A percentile compares a stretch with the other conserved stretches of the same genome.
Evolutionary conservation across 2,329 filamentous ascomycete species (phyloP).

Genomic region (Endocalyx cinctus): DNA sequence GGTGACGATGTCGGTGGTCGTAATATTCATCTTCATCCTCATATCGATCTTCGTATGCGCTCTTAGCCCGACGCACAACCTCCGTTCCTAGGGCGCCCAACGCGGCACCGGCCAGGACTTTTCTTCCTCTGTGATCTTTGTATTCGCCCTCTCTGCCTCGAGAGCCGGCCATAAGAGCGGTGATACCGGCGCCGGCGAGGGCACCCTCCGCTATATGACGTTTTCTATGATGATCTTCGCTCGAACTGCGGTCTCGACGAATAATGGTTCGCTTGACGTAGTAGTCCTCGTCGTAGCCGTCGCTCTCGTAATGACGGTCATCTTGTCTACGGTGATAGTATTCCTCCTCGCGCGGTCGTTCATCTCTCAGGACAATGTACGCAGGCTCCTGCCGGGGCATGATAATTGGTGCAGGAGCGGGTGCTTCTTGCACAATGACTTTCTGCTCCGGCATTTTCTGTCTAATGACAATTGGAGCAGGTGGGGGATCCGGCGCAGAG

Average conservation of each 20-base stretch:
- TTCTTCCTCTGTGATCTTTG: slow-evolving; percentile 49
- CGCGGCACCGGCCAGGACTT: slow-evolving; percentile 57
- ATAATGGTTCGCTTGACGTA: slow-evolving; percentile 42
- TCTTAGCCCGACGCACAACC: slow-evolving; percentile 54
- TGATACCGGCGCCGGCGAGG: slow-evolving; percentile 57
- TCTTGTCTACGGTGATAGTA: slow-evolving; percentile 43
- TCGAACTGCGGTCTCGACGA: slow-evolving; percentile 46
- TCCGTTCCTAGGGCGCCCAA: slow-evolving; percentile 60
- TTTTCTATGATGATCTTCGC: slow-evolving; percentile 48
- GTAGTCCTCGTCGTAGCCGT: slow-evolving; percentile 41
- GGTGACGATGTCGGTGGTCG: slow-evolving; percentile 33
- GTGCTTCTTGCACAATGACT: slow-evolving; percentile 57
- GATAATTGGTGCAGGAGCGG: slow-evolving; percentile 47
- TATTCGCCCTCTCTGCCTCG: slow-evolving; percentile 47
- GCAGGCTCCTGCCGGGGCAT: slow-evolving; percentile 41
- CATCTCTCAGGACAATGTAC: slow-evolving; percentile 40
- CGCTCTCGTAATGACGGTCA: slow-evolving; percentile 32
- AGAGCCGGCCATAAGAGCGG: slow-evolving; percentile 54
- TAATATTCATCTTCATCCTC: slow-evolving; percentile 33
- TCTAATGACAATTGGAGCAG: slow-evolving; percentile 51
- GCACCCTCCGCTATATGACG: slow-evolving; percentile 61
- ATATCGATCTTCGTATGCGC: slow-evolving; percentile 53
- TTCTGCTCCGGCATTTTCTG: slow-evolving; percentile 53
- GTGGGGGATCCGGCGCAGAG: slow-evolving; percentile 44
- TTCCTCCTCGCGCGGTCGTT: slow-evolving; percentile 42